Evolutionary conservation across 768 basidiomycete genomes (phyloP).

Genomic region (Peribolospora baueri): DNA sequence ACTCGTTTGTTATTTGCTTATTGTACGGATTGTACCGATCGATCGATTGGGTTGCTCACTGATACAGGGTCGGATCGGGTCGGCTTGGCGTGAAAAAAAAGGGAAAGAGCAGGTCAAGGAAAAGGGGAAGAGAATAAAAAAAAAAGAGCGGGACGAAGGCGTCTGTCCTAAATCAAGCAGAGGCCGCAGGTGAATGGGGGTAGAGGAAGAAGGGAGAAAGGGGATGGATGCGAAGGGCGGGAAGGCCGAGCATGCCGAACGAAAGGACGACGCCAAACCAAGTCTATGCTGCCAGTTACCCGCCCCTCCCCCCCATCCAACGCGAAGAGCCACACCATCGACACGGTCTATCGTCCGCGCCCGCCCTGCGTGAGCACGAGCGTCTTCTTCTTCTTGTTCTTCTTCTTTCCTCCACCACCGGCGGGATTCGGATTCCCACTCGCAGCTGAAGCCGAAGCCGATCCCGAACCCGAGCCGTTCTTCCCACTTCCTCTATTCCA

Average conservation of each 20-base stretch:
- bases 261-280: not conserved
- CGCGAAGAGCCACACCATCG: not conserved
- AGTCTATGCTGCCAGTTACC: no score
- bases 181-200: not conserved
- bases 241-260: not conserved
- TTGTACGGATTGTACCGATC: no score
- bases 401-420: not conserved
- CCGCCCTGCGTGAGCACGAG: not conserved
- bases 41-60: no score
- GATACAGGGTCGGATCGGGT: no score
- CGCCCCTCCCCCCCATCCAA: no score
- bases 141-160: no score
- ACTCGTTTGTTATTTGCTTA: no score
- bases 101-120: no score
- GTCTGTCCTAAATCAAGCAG: not conserved
- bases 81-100: no score
- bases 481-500: not conserved
- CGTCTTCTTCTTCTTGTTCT: not conserved
- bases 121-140: no score
- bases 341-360: not conserved
- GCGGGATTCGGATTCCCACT: not conserved
- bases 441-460: conserved; percentile 2
- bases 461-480: no score
- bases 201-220: not conserved
- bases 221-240: not conserved